phyloP scores from a whole-genome alignment of 768 basidiomycete species.

The Trametes elegans region DNA sequence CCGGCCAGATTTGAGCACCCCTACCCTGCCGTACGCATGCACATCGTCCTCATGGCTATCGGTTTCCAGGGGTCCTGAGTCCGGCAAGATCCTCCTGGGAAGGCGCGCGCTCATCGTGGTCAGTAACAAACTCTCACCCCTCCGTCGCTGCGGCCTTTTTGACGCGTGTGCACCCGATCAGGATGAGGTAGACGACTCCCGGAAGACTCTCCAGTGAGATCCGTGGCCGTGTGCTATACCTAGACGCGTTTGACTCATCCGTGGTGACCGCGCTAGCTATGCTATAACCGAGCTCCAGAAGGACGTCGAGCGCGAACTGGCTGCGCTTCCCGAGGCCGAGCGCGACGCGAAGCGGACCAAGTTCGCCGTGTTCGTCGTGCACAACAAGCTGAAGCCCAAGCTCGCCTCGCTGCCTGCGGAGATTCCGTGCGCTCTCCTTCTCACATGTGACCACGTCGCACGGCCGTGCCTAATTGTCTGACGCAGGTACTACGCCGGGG shows the following conservation, averaged over 20 bases:
- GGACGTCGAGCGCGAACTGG: constrained; percentile 77
- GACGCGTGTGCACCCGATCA: constrained; percentile 27
- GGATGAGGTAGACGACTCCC: constrained; percentile 89
- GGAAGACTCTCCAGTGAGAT: constrained; percentile 81
- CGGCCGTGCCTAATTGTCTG: background rate
- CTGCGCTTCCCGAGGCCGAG: constrained; percentile 64
- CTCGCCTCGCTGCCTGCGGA: constrained; percentile 67
- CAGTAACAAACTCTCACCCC: constrained; percentile 32
- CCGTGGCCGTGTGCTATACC: background rate
- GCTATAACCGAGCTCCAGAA: constrained; percentile 86
- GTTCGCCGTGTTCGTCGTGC: constrained; percentile 92
- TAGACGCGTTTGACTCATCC: background rate
- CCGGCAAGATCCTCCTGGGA: constrained; percentile 73
- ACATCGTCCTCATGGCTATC: background rate
- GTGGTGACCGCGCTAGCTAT: constrained; percentile 51
- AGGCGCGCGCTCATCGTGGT: constrained; percentile 81
- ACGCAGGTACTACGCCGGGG: constrained; percentile 74
- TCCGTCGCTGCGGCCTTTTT: background rate
- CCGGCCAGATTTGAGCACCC: too few species aligned
- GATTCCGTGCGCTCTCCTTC: constrained; percentile 47
- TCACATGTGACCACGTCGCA: constrained; percentile 6
- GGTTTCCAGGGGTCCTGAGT: constrained; percentile 53
- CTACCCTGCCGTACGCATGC: too few species aligned
- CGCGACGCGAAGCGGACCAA: constrained; percentile 68
- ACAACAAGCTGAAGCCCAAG: constrained; percentile 92